These are phyloP conservation scores for Trichoderma endophyticum DNA, from an alignment of 2,329 filamentous ascomycete species.

Conservation along the genomic window DNA sequence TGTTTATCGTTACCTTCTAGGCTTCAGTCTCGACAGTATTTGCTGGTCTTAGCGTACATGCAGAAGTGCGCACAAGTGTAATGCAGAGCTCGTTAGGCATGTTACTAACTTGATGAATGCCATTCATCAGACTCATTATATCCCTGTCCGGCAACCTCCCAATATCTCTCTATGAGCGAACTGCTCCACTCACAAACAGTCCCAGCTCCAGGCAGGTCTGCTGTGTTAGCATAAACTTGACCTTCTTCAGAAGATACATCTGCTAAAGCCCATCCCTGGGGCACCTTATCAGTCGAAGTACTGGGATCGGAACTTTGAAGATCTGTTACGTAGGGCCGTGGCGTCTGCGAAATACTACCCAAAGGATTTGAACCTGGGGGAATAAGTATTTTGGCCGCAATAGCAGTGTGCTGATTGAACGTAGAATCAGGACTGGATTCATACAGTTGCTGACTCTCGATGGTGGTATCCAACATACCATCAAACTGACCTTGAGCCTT, in stretches of 20 bases:
- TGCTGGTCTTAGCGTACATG: neutral
- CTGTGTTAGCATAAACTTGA: neutral
- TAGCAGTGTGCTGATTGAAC: neutral
- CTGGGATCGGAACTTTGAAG: neutral
- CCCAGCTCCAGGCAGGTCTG: neutral
- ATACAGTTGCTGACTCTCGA: neutral
- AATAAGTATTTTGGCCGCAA: neutral
- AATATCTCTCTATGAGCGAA: slow-evolving; percentile 8
- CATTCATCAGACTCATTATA: neutral
- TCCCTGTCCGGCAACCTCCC: slow-evolving; percentile 7
- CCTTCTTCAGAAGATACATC: neutral
- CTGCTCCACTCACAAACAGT: slow-evolving; percentile 13
- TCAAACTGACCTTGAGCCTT: neutral
- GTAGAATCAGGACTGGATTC: neutral
- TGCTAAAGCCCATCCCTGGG: neutral
- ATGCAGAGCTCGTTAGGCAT: neutral
- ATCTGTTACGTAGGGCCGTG: neutral
- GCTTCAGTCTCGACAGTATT: neutral
- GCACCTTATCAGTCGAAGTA: neutral
- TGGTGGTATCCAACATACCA: neutral
- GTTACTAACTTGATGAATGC: neutral
- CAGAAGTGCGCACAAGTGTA: neutral
- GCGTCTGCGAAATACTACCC: neutral
- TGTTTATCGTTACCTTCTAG: neutral
- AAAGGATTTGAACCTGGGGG: too few species aligned